These are phyloP conservation scores for Verruconis gallopava DNA, from an alignment of 2,329 filamentous ascomycete species.

Conservation along the genomic window DNA sequence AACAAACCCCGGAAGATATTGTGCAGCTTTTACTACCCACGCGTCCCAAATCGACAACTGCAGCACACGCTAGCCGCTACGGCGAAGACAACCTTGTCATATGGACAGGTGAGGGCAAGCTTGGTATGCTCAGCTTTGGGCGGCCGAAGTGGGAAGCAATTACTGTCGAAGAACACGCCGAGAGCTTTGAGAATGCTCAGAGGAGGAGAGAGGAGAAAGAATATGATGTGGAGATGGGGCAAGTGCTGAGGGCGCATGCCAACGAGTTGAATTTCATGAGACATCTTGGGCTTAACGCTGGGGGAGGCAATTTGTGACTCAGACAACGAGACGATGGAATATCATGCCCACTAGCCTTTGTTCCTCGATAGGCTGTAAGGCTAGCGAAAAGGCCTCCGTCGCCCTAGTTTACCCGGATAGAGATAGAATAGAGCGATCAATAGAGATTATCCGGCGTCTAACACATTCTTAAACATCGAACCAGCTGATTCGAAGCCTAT, in stretches of 20 bases:
- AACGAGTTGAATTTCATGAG: slow-evolving; percentile 66
- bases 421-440: too few species aligned
- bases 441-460: too few species aligned
- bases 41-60: slow-evolving; percentile 19
- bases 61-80: not conserved
- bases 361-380: too few species aligned
- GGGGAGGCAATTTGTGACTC: too few species aligned
- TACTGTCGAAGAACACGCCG: slow-evolving; percentile 11
- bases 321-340: too few species aligned
- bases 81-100: slow-evolving; percentile 55
- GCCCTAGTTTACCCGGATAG: too few species aligned
- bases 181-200: slow-evolving; percentile 31
- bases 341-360: too few species aligned
- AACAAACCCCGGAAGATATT: slow-evolving; percentile 46
- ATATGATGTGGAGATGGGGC: slow-evolving; percentile 61
- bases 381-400: too few species aligned
- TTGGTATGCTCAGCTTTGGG: slow-evolving; percentile 53
- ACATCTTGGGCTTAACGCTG: slow-evolving; percentile 43
- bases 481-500: too few species aligned
- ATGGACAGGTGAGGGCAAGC: slow-evolving; percentile 71
- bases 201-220: slow-evolving; percentile 42
- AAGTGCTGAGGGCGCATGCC: slow-evolving; percentile 62
- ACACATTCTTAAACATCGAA: too few species aligned
- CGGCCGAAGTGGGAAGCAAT: slow-evolving; percentile 10
- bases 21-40: slow-evolving; percentile 65